Evolutionary conservation across 1,139 yeast species (phyloP).

Genomic region (Candida tunisiensis): DNA sequence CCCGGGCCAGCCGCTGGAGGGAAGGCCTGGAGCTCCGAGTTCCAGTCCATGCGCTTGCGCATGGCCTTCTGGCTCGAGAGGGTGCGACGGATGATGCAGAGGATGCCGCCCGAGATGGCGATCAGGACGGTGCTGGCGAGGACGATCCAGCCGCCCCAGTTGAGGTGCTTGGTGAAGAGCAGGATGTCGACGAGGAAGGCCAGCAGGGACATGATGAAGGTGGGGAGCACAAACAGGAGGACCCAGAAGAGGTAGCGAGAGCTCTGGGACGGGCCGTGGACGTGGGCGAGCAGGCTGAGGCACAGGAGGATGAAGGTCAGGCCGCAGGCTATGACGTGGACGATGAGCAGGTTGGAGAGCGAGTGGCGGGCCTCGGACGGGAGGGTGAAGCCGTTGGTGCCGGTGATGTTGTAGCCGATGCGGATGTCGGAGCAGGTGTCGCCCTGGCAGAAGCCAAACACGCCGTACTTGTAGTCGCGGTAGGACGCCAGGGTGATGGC

Average conservation of each 20-base stretch:
- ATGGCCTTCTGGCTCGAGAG: slow-evolving; percentile 29
- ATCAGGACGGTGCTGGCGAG: slow-evolving; percentile 28
- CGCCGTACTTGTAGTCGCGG: slow-evolving; percentile 52
- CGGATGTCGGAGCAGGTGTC: slow-evolving; percentile 31
- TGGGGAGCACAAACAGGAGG: slow-evolving; percentile 27
- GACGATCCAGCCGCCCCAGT: slow-evolving; percentile 39
- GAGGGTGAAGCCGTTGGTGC: slow-evolving; percentile 27
- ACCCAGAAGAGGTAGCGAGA: slow-evolving; percentile 22
- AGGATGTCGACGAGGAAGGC: slow-evolving; percentile 38
- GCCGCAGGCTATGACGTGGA: slow-evolving; percentile 74
- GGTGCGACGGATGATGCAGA: slow-evolving; percentile 36
- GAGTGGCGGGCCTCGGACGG: slow-evolving; percentile 43
- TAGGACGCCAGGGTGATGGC: slow-evolving; percentile 32
- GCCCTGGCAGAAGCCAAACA: slow-evolving; percentile 60
- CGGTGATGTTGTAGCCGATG: slow-evolving; percentile 30
- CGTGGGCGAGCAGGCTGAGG: slow-evolving; percentile 22
- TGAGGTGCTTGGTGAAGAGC: slow-evolving; percentile 32
- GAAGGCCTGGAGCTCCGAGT: slow-evolving; percentile 8
- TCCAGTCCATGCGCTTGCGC: slow-evolving; percentile 12
- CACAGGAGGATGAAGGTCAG: slow-evolving; percentile 38
- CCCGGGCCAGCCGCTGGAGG: background rate
- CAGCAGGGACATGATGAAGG: slow-evolving; percentile 30
- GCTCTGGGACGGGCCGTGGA: slow-evolving; percentile 21
- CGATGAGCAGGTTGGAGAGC: slow-evolving; percentile 54
- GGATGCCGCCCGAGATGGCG: slow-evolving; percentile 23